phyloP scores from a whole-genome alignment of 78 protist genomes.

The Planoprotostelium fungivorum region DNA sequence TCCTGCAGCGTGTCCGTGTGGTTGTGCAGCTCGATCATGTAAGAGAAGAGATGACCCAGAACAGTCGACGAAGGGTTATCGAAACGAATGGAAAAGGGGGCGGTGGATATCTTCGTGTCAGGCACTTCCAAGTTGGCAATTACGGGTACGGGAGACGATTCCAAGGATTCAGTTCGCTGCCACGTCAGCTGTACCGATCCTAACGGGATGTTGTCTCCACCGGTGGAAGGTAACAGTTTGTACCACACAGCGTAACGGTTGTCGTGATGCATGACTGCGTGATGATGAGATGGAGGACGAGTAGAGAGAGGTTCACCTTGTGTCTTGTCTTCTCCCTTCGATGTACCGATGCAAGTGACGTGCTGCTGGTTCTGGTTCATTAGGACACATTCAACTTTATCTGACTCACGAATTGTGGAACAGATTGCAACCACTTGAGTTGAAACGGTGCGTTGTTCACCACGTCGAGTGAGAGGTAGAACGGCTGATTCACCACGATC shows the following conservation, averaged over 20 bases:
- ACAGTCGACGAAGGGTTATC: not conserved
- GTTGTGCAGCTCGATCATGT: not conserved
- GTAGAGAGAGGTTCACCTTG: no score
- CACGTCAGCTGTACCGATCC: not conserved
- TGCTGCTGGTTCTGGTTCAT: no score
- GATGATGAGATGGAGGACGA: not conserved
- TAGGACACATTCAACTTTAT: no score
- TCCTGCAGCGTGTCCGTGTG: not conserved
- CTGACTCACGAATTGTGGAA: not conserved
- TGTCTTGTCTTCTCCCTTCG: no score
- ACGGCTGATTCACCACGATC: not conserved
- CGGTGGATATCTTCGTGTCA: not conserved
- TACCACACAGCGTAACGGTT: not conserved
- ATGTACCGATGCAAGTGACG: no score
- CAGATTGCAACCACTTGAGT: not conserved
- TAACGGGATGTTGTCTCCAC: not conserved
- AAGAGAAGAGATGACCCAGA: not conserved
- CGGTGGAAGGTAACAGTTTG: not conserved
- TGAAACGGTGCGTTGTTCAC: not conserved
- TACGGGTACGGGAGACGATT: not conserved
- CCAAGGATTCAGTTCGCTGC: not conserved
- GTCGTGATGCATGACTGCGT: not conserved
- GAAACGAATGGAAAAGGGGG: not conserved
- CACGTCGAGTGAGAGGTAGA: not conserved
- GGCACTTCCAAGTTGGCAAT: not conserved